Conservation (phyloP, 805 yeast species). For the Yamadazyma phyllophila region DNA sequence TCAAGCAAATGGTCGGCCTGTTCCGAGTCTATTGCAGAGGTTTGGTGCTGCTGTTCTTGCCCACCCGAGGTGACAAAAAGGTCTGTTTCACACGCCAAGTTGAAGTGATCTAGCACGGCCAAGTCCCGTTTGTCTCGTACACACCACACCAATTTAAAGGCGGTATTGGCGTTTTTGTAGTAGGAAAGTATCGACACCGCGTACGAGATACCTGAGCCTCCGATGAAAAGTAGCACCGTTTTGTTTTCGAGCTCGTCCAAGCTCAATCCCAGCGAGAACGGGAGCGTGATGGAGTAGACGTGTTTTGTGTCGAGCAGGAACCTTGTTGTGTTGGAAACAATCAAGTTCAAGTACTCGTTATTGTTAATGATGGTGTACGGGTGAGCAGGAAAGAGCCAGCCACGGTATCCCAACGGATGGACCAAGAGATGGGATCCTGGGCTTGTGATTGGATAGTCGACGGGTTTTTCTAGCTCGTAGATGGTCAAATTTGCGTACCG, state of each 20-base stretch:
- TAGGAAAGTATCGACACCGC: conserved; percentile 11
- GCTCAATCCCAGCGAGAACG: conserved; percentile 7
- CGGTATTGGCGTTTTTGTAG: conserved; percentile 4
- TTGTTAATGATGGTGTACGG: conserved; percentile 15
- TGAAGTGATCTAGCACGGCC: conserved; percentile 4
- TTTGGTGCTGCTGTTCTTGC: neutral
- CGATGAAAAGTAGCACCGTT: conserved; percentile 9
- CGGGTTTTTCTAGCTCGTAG: conserved; percentile 9
- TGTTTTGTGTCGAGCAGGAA: conserved; percentile 1
- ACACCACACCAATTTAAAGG: conserved; percentile 13
- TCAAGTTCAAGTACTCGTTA: conserved; percentile 9
- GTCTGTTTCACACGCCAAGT: conserved; percentile 5
- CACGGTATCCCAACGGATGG: conserved; percentile 2
- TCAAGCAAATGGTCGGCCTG: conserved; percentile 3
- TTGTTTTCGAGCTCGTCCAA: conserved; percentile 2
- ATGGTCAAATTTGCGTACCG: conserved; percentile 7
- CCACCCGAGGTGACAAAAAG: conserved; percentile 3
- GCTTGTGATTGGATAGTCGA: conserved; percentile 7
- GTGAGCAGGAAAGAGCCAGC: conserved; percentile 12
- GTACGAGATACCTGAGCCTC: conserved; percentile 15
- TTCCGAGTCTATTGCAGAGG: neutral
- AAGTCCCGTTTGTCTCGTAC: conserved; percentile 9
- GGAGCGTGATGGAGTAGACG: conserved; percentile 10
- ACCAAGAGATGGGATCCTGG: conserved; percentile 14
- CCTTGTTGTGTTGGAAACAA: conserved; percentile 7